These are phyloP conservation scores for Magnolia kwangsiensis DNA, from an alignment of 164 flowering plant genomes.

Conservation along the genomic window DNA sequence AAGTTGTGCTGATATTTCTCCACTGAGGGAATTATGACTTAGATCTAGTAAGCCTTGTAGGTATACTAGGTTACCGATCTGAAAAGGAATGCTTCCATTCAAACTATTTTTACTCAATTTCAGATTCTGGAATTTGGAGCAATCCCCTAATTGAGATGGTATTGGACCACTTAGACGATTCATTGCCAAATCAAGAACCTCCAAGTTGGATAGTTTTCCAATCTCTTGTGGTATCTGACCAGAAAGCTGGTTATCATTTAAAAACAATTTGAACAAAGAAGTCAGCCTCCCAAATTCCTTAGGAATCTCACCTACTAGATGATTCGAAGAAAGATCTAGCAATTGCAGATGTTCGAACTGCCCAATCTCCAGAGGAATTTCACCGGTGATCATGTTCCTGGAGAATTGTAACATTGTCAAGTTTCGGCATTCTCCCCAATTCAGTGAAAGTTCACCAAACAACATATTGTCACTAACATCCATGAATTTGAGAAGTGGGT, in stretches of 20 bases:
- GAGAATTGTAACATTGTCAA: background rate
- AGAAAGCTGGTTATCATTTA: background rate
- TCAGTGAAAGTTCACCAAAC: conserved; percentile 9
- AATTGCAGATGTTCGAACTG: background rate
- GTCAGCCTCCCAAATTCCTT: background rate
- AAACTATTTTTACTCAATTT: background rate
- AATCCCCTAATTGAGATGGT: background rate
- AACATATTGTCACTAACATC: background rate
- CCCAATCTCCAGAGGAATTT: background rate
- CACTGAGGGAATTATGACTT: conserved; percentile 4
- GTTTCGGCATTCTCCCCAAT: background rate
- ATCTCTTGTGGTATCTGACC: background rate
- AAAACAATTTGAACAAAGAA: background rate
- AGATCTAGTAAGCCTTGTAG: conserved; percentile 2
- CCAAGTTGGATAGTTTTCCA: background rate
- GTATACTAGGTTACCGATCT: background rate
- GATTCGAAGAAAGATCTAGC: conserved; percentile 4
- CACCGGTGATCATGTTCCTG: background rate
- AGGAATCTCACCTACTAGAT: conserved; percentile 6
- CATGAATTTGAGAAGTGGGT: conserved; percentile 11
- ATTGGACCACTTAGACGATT: conserved; percentile 1
- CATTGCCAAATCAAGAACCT: background rate
- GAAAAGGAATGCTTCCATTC: conserved; percentile 7
- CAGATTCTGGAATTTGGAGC: background rate
- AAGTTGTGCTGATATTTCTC: background rate